These are phyloP conservation scores for Chlamydomonas reinhardtii DNA, from an alignment of 163 green algal genomes.

Conservation along the genomic window DNA sequence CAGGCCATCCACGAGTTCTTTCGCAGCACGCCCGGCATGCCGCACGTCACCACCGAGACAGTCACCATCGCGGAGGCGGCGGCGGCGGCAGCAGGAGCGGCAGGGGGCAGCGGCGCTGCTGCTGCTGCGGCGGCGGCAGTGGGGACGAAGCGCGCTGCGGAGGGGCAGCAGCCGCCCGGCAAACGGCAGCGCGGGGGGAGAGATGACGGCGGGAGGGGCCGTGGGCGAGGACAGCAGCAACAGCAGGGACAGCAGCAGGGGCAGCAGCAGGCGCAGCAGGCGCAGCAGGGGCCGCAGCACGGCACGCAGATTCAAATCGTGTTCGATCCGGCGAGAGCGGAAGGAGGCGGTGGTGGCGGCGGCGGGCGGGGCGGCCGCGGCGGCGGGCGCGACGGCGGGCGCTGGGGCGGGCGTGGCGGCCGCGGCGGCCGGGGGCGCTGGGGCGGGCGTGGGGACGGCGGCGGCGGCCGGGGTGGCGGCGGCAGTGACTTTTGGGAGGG, in stretches of 20 bases:
- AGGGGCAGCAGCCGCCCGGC: too few relatives aligned
- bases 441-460: slow-evolving; percentile 46
- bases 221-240: neutral
- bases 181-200: neutral
- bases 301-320: neutral
- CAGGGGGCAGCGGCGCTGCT: neutral
- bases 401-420: slow-evolving; percentile 30
- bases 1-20: slow-evolving; percentile 83
- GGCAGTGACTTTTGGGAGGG: slow-evolving; percentile 64
- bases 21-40: slow-evolving; percentile 65
- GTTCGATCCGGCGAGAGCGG: neutral
- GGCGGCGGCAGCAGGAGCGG: neutral
- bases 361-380: neutral
- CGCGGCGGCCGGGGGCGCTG: slow-evolving; percentile 37
- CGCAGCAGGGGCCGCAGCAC: neutral
- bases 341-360: neutral
- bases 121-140: neutral
- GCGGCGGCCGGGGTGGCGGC: slow-evolving; percentile 20
- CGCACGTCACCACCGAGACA: slow-evolving; percentile 66
- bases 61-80: slow-evolving; percentile 12
- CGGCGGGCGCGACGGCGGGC: neutral
- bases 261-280: neutral
- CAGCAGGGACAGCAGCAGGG: neutral
- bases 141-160: neutral
- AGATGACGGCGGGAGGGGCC: neutral